Evolutionary conservation across 257 asterid species (phyloP).

Genomic region (Avicennia marina): DNA sequence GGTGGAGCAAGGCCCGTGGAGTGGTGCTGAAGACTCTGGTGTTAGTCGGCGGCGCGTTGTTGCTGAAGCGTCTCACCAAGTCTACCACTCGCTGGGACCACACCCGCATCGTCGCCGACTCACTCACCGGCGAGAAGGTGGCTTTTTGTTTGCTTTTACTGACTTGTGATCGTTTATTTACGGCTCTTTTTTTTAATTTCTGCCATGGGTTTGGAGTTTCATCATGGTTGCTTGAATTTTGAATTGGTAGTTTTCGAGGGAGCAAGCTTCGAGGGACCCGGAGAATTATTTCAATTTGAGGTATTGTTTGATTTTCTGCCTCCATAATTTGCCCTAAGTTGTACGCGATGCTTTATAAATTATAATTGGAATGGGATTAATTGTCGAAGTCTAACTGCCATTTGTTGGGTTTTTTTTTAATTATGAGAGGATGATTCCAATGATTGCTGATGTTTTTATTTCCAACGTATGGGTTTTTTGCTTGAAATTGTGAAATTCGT

Average conservation of each 20-base stretch:
- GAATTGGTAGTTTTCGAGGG: slow-evolving; percentile 66
- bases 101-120: slow-evolving; percentile 80
- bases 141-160: not conserved
- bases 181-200: not conserved
- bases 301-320: slow-evolving; percentile 29
- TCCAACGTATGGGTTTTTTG: too few relatives aligned
- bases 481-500: too few relatives aligned
- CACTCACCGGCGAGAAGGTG: slow-evolving; percentile 96
- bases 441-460: too few relatives aligned
- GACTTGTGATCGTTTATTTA: not conserved
- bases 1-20: slow-evolving; percentile 78
- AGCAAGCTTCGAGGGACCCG: slow-evolving; percentile 95
- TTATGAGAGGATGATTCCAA: too few relatives aligned
- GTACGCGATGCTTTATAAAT: slow-evolving; percentile 10
- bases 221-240: not conserved
- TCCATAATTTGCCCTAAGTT: not conserved
- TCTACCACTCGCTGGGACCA: slow-evolving; percentile 99
- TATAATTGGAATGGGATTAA: not conserved
- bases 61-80: slow-evolving; percentile 87
- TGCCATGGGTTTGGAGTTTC: not conserved
- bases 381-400: too few relatives aligned
- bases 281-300: slow-evolving; percentile 95
- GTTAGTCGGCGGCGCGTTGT: slow-evolving; percentile 80
- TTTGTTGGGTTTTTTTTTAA: too few relatives aligned
- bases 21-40: slow-evolving; percentile 70